Conservation (phyloP, 257 asterid genomes). For the Jasminum sambac region DNA sequence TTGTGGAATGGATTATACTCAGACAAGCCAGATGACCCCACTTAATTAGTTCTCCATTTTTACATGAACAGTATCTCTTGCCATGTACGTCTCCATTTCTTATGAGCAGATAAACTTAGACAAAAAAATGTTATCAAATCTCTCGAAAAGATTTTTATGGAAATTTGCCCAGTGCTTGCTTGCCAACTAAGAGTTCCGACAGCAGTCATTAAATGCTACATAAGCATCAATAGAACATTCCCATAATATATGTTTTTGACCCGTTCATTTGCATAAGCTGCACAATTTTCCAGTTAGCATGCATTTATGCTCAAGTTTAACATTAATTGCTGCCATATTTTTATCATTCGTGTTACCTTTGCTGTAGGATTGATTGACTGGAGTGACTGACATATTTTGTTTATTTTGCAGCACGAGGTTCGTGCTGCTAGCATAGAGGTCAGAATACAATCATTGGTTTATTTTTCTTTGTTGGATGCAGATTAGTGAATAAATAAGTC, state of each 20-base stretch:
- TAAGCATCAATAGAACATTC: background rate
- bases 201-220: no score
- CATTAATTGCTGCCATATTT: background rate
- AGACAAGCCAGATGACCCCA: background rate
- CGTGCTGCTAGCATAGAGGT: constrained; percentile 63
- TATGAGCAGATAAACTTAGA: background rate
- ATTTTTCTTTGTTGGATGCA: constrained; percentile 9
- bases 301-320: constrained; percentile 7
- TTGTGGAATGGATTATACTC: constrained; percentile 1
- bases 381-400: constrained; percentile 47
- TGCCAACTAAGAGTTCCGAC: background rate
- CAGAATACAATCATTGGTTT: constrained; percentile 26
- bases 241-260: constrained; percentile 1
- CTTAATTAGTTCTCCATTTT: constrained; percentile 4
- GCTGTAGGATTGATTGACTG: constrained; percentile 29
- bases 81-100: background rate
- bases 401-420: constrained; percentile 52
- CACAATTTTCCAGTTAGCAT: background rate
- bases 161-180: background rate
- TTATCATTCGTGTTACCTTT: background rate
- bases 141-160: background rate
- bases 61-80: background rate
- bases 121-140: background rate
- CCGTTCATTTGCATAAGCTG: background rate
- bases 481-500: constrained; percentile 1